phyloP scores from a whole-genome alignment of 2,329 filamentous ascomycete genomes.

The Curvularia lunata region DNA sequence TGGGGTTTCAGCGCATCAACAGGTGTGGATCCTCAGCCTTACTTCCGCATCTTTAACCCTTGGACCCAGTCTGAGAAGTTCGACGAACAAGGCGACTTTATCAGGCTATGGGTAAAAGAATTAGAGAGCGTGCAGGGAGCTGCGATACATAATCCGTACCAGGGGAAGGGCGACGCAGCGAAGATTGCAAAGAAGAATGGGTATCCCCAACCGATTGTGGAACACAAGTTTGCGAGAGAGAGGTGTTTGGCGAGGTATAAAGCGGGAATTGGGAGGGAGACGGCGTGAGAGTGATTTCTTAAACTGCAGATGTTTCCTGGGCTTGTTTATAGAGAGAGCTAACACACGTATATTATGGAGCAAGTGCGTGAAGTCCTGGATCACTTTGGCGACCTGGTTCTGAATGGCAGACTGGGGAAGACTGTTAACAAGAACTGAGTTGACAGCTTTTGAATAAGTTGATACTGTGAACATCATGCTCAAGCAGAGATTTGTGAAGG shows the following conservation, averaged over 20 bases:
- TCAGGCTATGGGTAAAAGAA: constrained; percentile 82
- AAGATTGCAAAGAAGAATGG: constrained; percentile 67
- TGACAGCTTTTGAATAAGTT: too few species aligned
- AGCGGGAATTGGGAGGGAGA: constrained; percentile 62
- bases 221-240: constrained; percentile 73
- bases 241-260: constrained; percentile 75
- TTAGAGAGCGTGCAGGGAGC: constrained; percentile 67
- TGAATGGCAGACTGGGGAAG: too few species aligned
- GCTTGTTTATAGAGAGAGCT: background rate
- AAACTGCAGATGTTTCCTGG: too few species aligned
- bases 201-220: constrained; percentile 77
- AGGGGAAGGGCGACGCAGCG: constrained; percentile 61
- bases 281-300: constrained; percentile 40
- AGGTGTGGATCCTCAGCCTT: constrained; percentile 85
- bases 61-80: constrained; percentile 85
- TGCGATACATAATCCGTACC: constrained; percentile 82
- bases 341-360: background rate
- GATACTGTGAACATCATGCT: too few species aligned
- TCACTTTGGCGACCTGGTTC: too few species aligned
- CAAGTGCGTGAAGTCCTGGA: too few species aligned
- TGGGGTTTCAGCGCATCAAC: constrained; percentile 72
- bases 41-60: constrained; percentile 91
- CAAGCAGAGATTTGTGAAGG: background rate
- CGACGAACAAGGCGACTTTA: constrained; percentile 78
- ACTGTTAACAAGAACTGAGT: too few species aligned